Evolutionary conservation across 192 early-diverging fungal genomes (phyloP), one percentile per base, ranked within the genome.

Genomic region (Backusella macrospora): DNA sequence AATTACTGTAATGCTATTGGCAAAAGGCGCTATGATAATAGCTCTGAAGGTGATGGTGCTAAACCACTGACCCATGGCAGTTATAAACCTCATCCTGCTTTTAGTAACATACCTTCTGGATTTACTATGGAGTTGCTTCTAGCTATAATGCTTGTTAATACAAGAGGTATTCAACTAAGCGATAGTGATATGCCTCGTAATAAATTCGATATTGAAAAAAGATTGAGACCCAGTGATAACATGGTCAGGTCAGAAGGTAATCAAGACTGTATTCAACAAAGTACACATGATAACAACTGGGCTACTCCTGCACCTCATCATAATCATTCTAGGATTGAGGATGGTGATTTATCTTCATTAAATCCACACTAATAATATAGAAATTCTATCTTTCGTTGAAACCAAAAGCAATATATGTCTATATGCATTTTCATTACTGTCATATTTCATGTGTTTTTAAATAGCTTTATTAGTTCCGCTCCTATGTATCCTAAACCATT

Each of bases 231-330:
- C 26, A 12, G 10, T 13, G 21, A 26, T 59, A 12, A 23, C 8
- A 26, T 26, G 21, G 26, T 26, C 9, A 12, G 26, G 21, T 3
- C 21, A 9, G 52, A 59, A 12, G 2, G 21, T 13, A 59, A 26
- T 59, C 38, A n/a, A 21, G 39, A 21, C 23, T 74, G 63, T 29
- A 65, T 65, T 34, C 43, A 67, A 45, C 65, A 66, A 21, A 42
- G 38, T 42, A 40, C 65, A 3, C 70, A 71, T 29, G 70, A 71
- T 14, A 37, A 23, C 43, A 62, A 73, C 15, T 73, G 72, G 63
- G 72, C 72, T 40, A 18, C 65, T 23, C 72, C 72, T n/a, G 72
- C 72, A 37, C 72, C 72, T 3, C 73, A 75, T 34, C 73, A 69
- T 55, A 43, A n/a, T 16, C 21, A 59, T 26, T 59, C 65, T n/a